Base-by-base conservation (phyloP, 208 protist species). In the Crithidia acanthocephali region DNA sequence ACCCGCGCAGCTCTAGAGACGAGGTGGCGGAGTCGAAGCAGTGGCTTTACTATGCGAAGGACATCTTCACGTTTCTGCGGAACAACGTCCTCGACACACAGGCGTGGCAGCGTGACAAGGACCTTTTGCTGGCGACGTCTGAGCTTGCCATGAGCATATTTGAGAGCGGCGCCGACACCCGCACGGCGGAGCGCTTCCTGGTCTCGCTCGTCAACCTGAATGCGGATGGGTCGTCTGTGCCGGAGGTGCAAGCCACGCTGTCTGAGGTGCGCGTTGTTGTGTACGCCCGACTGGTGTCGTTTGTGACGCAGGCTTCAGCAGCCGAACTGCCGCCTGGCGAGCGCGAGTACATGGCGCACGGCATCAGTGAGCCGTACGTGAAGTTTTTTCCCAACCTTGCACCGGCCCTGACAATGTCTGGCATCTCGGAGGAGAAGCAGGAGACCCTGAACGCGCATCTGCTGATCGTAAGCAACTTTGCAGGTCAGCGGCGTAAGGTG, bases 21-120 rank as follows among this genome's bases (percentile, higher is more conserved):
- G 87, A 95, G 9, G 77, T 92, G 22, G 60, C 81, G 8, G 75
- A 90, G 51, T 45, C 62, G 13, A 91, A 85, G 60, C 86, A 92
- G 58, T 85, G 84, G 72, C 78, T 89, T 33, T 85, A 79, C 62
- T 87, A 84, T 65, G 82, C 85, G 20, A 91, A 88, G 50, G 88
- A 93, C 33, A 74, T 93, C 1, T 47, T 84, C 4, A 70, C 52
- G 11, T 95, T 90, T 64, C 68, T 90, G 27, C 81, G 84, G 27
- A 52, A 35, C 5, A 61, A 84, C 28, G 68, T 92, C 20, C 52
- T 92, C 48, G 86, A 95, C 23, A 70, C 65, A 11, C 44, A 68
- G 2, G n/a, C 37, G 23, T 85, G 85, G 74, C 62, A 82, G 30
- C 37, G 55, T 2, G 75, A 82, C 57, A 58, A 74, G 28, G 25